Conservation (phyloP, 148 eudicot genomes). For the Rhododendron griersonianum region DNA sequence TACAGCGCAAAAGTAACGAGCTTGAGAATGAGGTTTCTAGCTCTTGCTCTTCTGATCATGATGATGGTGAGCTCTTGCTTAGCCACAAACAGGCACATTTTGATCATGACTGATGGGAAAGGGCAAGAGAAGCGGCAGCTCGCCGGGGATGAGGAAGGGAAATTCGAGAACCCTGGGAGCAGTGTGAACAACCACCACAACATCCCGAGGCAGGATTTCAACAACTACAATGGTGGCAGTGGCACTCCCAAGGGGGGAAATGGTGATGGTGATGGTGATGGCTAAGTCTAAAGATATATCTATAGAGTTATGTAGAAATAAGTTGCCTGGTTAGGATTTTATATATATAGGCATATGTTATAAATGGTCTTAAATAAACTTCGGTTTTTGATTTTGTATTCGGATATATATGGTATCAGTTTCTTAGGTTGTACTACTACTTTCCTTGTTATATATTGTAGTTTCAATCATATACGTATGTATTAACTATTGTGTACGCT, state of each 20-base stretch:
- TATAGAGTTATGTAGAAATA: not conserved
- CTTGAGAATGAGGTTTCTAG: conserved; percentile 11
- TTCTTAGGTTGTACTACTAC: not conserved
- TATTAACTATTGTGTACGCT: not conserved
- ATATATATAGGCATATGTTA: not conserved
- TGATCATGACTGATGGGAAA: not conserved
- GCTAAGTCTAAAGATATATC: not conserved
- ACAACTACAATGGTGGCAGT: not conserved
- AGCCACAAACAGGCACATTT: not conserved
- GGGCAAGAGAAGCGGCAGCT: not conserved
- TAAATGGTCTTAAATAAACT: not conserved
- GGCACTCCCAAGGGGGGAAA: not conserved
- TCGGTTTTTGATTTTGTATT: not conserved
- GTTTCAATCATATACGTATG: not conserved
- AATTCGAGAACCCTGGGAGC: not conserved
- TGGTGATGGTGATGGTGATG: not conserved
- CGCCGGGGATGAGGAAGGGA: not conserved
- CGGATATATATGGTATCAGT: not conserved
- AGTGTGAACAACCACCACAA: conserved; percentile 18
- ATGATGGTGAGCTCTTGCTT: conserved; percentile 16
- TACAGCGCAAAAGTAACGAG: not conserved
- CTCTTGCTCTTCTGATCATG: not conserved
- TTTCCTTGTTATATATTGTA: not conserved
- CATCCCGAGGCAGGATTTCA: conserved; percentile 23
- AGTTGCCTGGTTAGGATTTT: not conserved